A percentile compares a stretch with the other conserved stretches of the same genome.
Evolutionary conservation across 768 basidiomycete genomes (phyloP).

Genomic region (Auriculariales sp.): DNA sequence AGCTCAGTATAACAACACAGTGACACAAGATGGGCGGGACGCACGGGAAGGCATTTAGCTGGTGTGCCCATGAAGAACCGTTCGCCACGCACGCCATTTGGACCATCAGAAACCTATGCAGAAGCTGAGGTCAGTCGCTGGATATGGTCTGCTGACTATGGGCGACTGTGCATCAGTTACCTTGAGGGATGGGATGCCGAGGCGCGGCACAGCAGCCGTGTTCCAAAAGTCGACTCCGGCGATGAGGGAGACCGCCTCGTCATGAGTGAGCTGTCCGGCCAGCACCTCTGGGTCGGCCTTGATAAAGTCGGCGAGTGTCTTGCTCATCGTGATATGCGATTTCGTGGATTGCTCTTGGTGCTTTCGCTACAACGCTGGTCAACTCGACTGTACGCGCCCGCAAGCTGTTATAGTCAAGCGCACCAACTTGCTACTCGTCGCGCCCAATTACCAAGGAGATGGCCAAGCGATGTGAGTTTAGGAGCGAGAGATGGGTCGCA

Average conservation of each 20-base stretch:
- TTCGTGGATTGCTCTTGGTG: too few species aligned
- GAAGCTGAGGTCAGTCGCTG: too few species aligned
- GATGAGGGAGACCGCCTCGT: slow-evolving; percentile 58
- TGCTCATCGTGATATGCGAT: too few species aligned
- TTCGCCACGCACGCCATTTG: slow-evolving; percentile 60
- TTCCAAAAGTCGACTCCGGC: slow-evolving; percentile 72
- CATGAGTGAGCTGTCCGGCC: slow-evolving; percentile 51
- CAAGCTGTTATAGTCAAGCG: too few species aligned
- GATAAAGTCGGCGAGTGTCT: slow-evolving; percentile 59
- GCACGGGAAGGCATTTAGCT: slow-evolving; percentile 59
- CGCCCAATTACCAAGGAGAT: too few species aligned
- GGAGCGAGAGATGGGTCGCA: too few species aligned
- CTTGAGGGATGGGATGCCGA: slow-evolving; percentile 62
- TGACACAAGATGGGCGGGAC: too few species aligned
- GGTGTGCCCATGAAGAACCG: slow-evolving; percentile 74
- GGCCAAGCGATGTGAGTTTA: too few species aligned
- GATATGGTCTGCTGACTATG: background rate
- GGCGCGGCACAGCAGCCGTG: slow-evolving; percentile 46
- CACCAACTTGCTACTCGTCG: too few species aligned
- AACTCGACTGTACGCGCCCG: too few species aligned
- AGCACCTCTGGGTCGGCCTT: slow-evolving; percentile 45
- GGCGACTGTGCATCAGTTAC: slow-evolving; percentile 16
- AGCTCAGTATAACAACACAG: background rate
- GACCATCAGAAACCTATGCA: slow-evolving; percentile 58
- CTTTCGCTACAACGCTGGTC: too few species aligned